Evolutionary conservation across 176 grass and related monocot species (phyloP), one percentile per base, ranked within the genome.

Genomic region (Oryza nivara): DNA sequence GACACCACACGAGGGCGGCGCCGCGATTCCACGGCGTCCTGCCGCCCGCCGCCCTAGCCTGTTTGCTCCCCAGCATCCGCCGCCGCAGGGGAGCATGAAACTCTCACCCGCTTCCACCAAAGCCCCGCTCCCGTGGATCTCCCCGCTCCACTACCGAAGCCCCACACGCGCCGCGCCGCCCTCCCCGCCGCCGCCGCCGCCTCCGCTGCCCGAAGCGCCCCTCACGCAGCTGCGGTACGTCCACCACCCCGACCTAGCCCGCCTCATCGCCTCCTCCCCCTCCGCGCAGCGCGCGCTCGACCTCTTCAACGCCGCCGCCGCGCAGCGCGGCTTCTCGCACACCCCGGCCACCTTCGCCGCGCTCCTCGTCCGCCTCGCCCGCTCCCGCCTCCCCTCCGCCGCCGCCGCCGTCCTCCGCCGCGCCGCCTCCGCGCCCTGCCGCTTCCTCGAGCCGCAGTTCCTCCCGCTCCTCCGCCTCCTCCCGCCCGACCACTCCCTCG

Each of bases 291-390:
- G 72, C 84, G 90, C 92, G 70, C 87, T 97, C 54, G 95, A 97
- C 89, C 74, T 97, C 76, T 97, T 97, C 87, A 95, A 97, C 68
- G 82, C 92, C 13, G 87, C 88, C 61, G 83, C 91, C 19, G 11
- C 44, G 10, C 92, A 97, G 85, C 95, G 82, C 12, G 92, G 89
- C 14, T 95, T 97, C 86, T 85, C 90, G 38, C 95, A 97, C 90
- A 95, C 92, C 64, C 84, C 94, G 0, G 52, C 72, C 83, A 95
- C 95, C 30, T 92, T 93, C 78, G 85, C 92, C n/a, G 95, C 92
- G 44, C 85, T 98, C 30, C 91, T 98, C 85, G 60, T 95, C 85
- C 89, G 87, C 84, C 95, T 98, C 63, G 92, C 95, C 49, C 85
- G 88, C 70, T 82, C 85, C 1, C 82, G 92, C 66, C 88, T 91